These are phyloP conservation scores for Kokia cookei DNA, from an alignment of 441 rosid species.

Conservation along the genomic window DNA sequence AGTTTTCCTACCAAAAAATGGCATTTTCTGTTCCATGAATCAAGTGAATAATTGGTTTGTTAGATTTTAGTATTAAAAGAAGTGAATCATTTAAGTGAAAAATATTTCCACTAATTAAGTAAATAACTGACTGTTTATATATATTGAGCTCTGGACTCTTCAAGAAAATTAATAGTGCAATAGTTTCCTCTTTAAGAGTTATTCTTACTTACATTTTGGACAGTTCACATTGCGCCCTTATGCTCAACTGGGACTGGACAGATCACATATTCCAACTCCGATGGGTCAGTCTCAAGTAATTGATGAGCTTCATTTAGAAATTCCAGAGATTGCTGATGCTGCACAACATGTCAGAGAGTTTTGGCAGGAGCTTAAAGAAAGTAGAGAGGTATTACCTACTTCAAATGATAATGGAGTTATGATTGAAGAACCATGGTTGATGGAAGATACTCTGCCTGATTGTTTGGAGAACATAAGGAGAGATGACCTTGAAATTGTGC, in stretches of 20 bases:
- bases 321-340: slow-evolving; percentile 70
- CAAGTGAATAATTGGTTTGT: not conserved
- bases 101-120: not conserved
- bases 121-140: not conserved
- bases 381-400: slow-evolving; percentile 8
- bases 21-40: not conserved
- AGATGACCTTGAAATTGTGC: slow-evolving; percentile 87
- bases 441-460: slow-evolving; percentile 46
- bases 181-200: not conserved
- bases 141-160: not conserved
- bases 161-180: not conserved
- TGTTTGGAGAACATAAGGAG: slow-evolving; percentile 74
- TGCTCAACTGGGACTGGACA: slow-evolving; percentile 72
- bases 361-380: slow-evolving; percentile 38
- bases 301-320: slow-evolving; percentile 56
- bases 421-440: slow-evolving; percentile 80
- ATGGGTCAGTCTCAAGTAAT: slow-evolving; percentile 39
- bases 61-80: not conserved
- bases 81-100: not conserved
- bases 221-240: slow-evolving; percentile 94
- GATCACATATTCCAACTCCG: slow-evolving; percentile 52
- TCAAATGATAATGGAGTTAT: slow-evolving; percentile 24
- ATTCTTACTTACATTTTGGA: slow-evolving; percentile 3
- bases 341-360: slow-evolving; percentile 45
- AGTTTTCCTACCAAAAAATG: not conserved